Conservation (phyloP, 768 basidiomycete species). For the Candolleomyces efflorescens region DNA sequence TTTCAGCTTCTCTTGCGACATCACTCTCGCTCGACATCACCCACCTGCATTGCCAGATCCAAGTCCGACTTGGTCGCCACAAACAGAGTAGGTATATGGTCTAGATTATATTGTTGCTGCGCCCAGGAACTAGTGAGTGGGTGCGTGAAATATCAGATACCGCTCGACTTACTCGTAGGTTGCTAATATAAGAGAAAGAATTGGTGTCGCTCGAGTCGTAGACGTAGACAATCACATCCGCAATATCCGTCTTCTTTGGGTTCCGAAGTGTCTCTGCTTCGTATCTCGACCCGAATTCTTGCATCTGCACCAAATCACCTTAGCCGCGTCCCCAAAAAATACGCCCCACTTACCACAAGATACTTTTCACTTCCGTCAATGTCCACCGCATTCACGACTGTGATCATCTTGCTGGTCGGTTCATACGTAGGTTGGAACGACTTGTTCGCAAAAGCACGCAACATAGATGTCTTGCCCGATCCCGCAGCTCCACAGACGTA, state of each 20-base stretch:
- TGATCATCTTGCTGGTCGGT: conserved; percentile 86
- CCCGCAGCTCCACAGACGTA: conserved; percentile 96
- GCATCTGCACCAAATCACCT: conserved; percentile 50
- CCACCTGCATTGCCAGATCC: conserved; percentile 90
- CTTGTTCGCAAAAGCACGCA: conserved; percentile 85
- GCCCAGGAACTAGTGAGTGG: conserved; percentile 13
- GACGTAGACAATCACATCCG: conserved; percentile 93
- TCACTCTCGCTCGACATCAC: conserved; percentile 9
- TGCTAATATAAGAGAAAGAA: conserved; percentile 97
- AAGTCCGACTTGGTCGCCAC: conserved; percentile 99
- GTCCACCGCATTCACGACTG: conserved; percentile 93
- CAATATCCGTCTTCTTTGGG: conserved; percentile 85
- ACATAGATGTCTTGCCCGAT: conserved; percentile 87
- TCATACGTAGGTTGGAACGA: conserved; percentile 71
- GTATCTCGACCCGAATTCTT: conserved; percentile 96
- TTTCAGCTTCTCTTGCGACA: background rate
- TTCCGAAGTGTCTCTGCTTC: conserved; percentile 88
- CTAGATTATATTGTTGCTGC: conserved; percentile 95
- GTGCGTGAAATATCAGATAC: too few relatives aligned
- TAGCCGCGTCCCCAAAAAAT: background rate
- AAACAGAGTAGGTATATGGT: conserved; percentile 93
- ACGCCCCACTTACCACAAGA: conserved; percentile 68
- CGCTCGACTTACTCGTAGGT: conserved; percentile 64
- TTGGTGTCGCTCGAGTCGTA: conserved; percentile 98
- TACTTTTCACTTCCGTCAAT: conserved; percentile 95